Evolutionary conservation across 768 basidiomycete species (phyloP).

Genomic region (Gloeostereum incarnatum): DNA sequence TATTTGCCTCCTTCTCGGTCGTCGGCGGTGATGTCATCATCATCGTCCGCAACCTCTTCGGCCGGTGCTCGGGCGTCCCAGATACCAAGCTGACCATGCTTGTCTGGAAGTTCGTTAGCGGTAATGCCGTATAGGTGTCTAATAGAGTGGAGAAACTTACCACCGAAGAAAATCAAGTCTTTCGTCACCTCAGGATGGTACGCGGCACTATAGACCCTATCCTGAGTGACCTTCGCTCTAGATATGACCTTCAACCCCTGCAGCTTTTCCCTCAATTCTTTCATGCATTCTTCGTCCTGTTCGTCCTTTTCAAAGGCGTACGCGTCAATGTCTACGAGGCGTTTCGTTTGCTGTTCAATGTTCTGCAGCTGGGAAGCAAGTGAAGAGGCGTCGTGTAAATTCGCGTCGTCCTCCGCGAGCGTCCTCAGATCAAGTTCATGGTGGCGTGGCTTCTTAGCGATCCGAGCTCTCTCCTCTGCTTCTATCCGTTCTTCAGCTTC

Average conservation of each 20-base stretch:
- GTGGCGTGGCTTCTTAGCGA: conserved; percentile 61
- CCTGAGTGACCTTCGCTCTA: conserved; percentile 71
- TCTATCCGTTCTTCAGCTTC: conserved; percentile 55
- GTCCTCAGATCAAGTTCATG: conserved; percentile 52
- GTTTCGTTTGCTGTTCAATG: conserved; percentile 28
- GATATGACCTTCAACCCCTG: conserved; percentile 54
- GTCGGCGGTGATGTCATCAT: conserved; percentile 32
- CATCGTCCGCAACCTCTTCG: conserved; percentile 62
- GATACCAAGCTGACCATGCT: conserved; percentile 74
- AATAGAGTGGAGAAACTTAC: conserved; percentile 19
- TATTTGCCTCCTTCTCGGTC: conserved; percentile 62
- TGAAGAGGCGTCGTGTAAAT: conserved; percentile 32
- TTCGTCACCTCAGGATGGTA: conserved; percentile 77
- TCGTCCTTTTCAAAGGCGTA: conserved; percentile 40
- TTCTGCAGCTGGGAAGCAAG: conserved; percentile 36
- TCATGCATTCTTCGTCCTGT: conserved; percentile 37
- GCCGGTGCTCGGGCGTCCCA: conserved; percentile 75
- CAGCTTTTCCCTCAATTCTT: conserved; percentile 45
- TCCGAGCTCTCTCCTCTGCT: conserved; percentile 51
- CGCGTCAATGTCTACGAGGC: conserved; percentile 35
- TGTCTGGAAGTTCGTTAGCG: conserved; percentile 38
- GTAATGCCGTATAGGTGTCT: not conserved
- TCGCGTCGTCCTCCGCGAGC: conserved; percentile 41
- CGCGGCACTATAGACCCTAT: conserved; percentile 67
- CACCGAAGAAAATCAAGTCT: conserved; percentile 84